A percentile compares a stretch with the other conserved stretches of the same genome.
Evolutionary conservation across 2,329 filamentous ascomycete species (phyloP).

Genomic region (Thermomyces lanuginosus): DNA sequence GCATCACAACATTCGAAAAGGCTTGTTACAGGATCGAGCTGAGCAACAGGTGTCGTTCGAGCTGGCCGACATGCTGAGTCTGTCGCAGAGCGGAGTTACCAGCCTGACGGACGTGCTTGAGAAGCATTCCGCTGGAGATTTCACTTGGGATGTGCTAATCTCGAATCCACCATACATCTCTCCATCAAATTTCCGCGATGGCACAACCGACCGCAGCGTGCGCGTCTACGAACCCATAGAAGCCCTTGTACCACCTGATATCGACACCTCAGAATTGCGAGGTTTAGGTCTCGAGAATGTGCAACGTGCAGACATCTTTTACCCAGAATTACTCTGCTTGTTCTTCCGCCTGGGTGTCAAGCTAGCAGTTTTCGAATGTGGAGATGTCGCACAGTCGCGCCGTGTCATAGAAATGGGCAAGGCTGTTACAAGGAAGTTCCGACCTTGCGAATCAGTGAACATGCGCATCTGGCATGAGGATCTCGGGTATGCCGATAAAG

Average conservation of each 20-base stretch:
- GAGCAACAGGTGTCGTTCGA: slow-evolving; percentile 29
- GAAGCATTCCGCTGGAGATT: neutral
- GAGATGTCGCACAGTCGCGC: slow-evolving; percentile 17
- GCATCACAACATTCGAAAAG: slow-evolving; percentile 29
- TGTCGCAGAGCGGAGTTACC: slow-evolving; percentile 2
- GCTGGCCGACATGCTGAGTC: slow-evolving; percentile 27
- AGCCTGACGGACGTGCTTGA: slow-evolving; percentile 4
- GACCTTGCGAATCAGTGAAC: neutral
- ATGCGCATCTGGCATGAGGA: slow-evolving; percentile 4
- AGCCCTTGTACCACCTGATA: slow-evolving; percentile 51
- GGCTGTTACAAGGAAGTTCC: neutral
- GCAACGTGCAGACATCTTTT: slow-evolving; percentile 20
- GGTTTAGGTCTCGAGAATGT: slow-evolving; percentile 1
- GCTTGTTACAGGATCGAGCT: slow-evolving; percentile 13
- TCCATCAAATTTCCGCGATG: slow-evolving; percentile 38
- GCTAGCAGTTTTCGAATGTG: slow-evolving; percentile 23
- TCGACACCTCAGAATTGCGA: neutral
- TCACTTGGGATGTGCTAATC: slow-evolving; percentile 48
- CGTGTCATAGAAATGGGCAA: slow-evolving; percentile 12
- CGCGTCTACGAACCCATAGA: slow-evolving; percentile 63
- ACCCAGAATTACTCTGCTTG: slow-evolving; percentile 16
- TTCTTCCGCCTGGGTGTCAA: slow-evolving; percentile 11
- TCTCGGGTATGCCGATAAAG: slow-evolving; percentile 1
- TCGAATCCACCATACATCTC: slow-evolving; percentile 92
- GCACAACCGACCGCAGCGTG: slow-evolving; percentile 54